Evolutionary conservation across 2,329 filamentous ascomycete species (phyloP), one percentile per base, ranked within the genome.

Genomic region (Blastomyces parvus): DNA sequence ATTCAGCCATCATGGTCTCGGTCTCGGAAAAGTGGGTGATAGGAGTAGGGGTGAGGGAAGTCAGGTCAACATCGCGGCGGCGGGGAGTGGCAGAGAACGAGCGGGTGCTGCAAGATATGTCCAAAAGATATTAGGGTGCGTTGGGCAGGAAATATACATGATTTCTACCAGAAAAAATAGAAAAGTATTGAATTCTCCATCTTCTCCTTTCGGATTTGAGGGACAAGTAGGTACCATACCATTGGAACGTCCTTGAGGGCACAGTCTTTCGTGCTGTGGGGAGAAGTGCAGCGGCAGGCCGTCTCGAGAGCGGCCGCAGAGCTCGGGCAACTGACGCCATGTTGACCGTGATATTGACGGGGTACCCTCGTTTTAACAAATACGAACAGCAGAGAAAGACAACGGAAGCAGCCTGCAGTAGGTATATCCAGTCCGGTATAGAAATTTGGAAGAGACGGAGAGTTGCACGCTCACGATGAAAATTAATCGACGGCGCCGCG

Each of bases 1-100:
- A 84, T 63, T 99, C 93, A 66, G 87, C 85, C 89, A 99, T 96
- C 72, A 94, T 85, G 17, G 84, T 73, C 79, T 99, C 94, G 64
- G 89, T 87, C 78, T 99, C 94, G 69, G 90, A 95, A 67, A 96
- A 82, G 77, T 96, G 91, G 53, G 89, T 89, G 78, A 99, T 96
- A 61, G 94, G 94, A 6, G 93, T 97, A 0, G 94, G 93, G 0
- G 88, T 87, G 67, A 97, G 83, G 58, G 89, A 86, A 65, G 87
- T 83, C 70, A 96, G 86, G 76, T 94, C 79, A 64, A 80, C 71
- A 68, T 81, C 80, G 68, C 80, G 82, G 69, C 82, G 82, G 66
- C 78, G 74, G 55, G 81, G 68, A 0, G 87, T 88, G 59, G 82
- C 82, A 46, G 86, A 88, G 64, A 91, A 82, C 25, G 81, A 72